Evolutionary conservation across 1,139 yeast genomes (phyloP), one percentile per base, ranked within the genome.

Genomic region (Maudiozyma humilis): DNA sequence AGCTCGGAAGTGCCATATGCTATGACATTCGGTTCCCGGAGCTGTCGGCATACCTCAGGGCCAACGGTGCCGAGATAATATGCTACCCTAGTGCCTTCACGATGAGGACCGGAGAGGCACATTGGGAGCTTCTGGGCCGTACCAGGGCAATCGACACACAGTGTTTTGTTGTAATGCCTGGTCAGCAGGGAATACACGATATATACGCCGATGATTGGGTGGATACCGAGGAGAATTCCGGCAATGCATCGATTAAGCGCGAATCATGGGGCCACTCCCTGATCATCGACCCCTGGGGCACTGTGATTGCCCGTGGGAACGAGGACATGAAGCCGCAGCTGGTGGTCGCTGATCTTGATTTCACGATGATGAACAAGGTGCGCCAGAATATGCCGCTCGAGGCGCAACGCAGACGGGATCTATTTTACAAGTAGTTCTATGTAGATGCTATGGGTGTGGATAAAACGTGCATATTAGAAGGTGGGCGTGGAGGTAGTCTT

Each of bases 71-170:
- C 0, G 75, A 87, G 46, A 66, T 91, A 27, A 56, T 91, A 25
- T 75, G 89, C 1, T 91, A 70, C 55, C 97, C 98, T 0, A 82
- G 94, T 33, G 97, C 97, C 0, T 91, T 93, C 67, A 89, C 97
- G 0, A 76, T 84, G 56, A 78, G 81, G 54, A 91, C 97, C 0
- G 97, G 98, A 1, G 78, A 76, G 46, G 91, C 91, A 0, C 97
- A 91, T 57, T 91, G 97, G 95, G 79, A 80, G 47, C 64, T 74
- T 1, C 67, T 91, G 45, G 95, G 88, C 2, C 71, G 78, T 34
- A 81, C 95, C 0, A 69, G 96, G 40, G 97, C 97, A 2, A 73
- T 91, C 20, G 96, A 88, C 58, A 76, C 91, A 1, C 97, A 91
- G 61, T 72, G 85, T 53, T 91, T 75, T 62, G 95, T 91, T 2